A percentile compares a stretch with the other conserved stretches of the same genome.
Conservation (phyloP, 176 grass and related monocot species). For the Aegilops tauschii region DNA sequence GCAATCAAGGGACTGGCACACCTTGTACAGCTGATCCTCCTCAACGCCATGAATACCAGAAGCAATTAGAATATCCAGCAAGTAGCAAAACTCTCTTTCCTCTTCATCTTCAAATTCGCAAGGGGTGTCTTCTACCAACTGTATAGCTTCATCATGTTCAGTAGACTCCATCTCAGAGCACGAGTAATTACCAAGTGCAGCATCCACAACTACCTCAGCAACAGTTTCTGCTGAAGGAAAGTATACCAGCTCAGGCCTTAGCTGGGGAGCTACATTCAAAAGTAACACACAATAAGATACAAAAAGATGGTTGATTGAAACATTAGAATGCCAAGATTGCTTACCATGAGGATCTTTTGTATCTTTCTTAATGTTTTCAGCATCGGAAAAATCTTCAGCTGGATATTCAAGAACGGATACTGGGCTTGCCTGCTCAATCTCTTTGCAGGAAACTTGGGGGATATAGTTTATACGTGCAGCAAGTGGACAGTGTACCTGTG, state of each 20-base stretch:
- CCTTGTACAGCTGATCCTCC: slow-evolving; percentile 43
- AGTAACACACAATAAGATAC: slow-evolving; percentile 14
- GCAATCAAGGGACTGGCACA: slow-evolving; percentile 50
- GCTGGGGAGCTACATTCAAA: slow-evolving; percentile 39
- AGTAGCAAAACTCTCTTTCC: slow-evolving; percentile 85
- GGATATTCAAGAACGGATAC: slow-evolving; percentile 64
- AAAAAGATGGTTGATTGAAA: neutral
- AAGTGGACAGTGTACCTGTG: slow-evolving; percentile 32
- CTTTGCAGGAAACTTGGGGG: slow-evolving; percentile 23
- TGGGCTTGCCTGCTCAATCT: slow-evolving; percentile 53
- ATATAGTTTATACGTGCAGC: slow-evolving; percentile 11
- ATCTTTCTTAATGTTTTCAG: slow-evolving; percentile 28
- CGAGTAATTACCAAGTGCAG: neutral
- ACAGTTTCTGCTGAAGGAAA: slow-evolving; percentile 2
- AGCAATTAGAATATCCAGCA: slow-evolving; percentile 72
- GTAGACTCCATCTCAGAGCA: slow-evolving; percentile 1
- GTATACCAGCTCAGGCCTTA: slow-evolving; percentile 25
- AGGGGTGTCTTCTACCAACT: slow-evolving; percentile 48
- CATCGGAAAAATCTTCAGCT: slow-evolving; percentile 33
- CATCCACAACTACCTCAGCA: neutral
- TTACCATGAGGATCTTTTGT: slow-evolving; percentile 43
- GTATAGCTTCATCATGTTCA: slow-evolving; percentile 23
- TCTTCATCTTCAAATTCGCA: slow-evolving; percentile 69
- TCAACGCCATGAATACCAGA: slow-evolving; percentile 65
- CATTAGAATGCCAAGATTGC: neutral